phyloP scores from a whole-genome alignment of 2,329 filamentous ascomycete genomes.

The Trichoderma koningiopsis region DNA sequence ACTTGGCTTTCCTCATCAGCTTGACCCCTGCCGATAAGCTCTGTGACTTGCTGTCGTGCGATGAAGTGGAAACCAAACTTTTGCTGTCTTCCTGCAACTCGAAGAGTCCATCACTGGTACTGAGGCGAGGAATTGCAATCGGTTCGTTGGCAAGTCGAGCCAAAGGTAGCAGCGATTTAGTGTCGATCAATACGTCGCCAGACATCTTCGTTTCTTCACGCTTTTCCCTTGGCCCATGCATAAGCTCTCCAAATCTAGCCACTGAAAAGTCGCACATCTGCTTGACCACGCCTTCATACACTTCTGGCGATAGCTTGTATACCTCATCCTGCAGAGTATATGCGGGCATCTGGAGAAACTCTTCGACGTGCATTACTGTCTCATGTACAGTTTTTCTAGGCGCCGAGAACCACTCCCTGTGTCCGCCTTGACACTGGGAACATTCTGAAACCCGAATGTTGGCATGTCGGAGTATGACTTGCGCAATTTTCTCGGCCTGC shows the following conservation, averaged over 20 bases:
- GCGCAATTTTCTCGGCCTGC: neutral
- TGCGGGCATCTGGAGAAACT: slow-evolving; percentile 11
- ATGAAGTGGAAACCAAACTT: neutral
- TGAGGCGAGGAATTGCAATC: neutral
- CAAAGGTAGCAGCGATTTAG: neutral
- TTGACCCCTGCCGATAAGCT: neutral
- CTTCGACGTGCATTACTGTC: neutral
- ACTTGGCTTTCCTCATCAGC: slow-evolving; percentile 1
- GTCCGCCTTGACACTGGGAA: neutral
- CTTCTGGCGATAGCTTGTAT: slow-evolving; percentile 9
- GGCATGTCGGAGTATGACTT: slow-evolving; percentile 6
- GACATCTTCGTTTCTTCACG: neutral
- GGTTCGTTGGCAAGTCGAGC: neutral
- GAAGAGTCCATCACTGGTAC: neutral
- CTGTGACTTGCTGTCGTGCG: neutral
- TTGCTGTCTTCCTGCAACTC: neutral
- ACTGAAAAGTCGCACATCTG: slow-evolving; percentile 17
- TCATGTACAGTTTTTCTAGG: neutral
- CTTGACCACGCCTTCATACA: neutral
- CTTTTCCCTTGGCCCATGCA: neutral
- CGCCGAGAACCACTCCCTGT: slow-evolving; percentile 12
- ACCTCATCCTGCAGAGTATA: neutral
- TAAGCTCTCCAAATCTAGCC: neutral
- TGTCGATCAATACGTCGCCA: neutral
- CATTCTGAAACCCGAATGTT: slow-evolving; percentile 14